Percentiles rank a stretch among this genome's conserved stretches.
These are phyloP conservation scores for Pythium aphanidermatum DNA, from an alignment of 352 stramenopile species.

Conservation along the genomic window DNA sequence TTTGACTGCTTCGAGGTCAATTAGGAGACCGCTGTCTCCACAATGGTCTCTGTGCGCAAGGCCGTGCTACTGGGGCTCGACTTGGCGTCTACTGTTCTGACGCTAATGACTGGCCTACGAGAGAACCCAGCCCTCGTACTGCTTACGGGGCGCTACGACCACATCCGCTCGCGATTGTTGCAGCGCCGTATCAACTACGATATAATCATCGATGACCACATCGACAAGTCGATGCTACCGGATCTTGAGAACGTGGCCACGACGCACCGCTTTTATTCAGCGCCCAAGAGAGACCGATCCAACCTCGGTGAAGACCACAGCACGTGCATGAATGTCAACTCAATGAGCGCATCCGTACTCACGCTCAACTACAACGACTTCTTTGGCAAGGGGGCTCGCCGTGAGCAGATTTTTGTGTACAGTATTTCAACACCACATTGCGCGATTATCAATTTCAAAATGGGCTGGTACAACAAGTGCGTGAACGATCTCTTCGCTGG, in stretches of 20 bases:
- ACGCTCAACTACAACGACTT: slow-evolving; percentile 29
- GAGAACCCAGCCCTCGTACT: slow-evolving; percentile 19
- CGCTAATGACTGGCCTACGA: slow-evolving; percentile 17
- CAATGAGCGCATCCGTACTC: slow-evolving; percentile 21
- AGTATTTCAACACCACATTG: slow-evolving; percentile 29
- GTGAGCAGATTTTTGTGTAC: slow-evolving; percentile 22
- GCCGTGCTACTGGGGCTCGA: slow-evolving; percentile 15
- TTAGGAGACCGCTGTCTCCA: too few relatives aligned
- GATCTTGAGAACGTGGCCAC: slow-evolving; percentile 27
- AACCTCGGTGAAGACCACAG: slow-evolving; percentile 26
- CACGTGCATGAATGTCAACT: slow-evolving; percentile 27
- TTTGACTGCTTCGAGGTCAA: background rate
- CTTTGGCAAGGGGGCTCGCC: slow-evolving; percentile 20
- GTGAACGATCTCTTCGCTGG: background rate
- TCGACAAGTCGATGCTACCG: slow-evolving; percentile 23
- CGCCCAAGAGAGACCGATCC: slow-evolving; percentile 6
- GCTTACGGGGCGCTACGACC: slow-evolving; percentile 45
- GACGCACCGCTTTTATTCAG: slow-evolving; percentile 22
- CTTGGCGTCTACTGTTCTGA: slow-evolving; percentile 15
- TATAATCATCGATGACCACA: slow-evolving; percentile 25
- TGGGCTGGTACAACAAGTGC: slow-evolving; percentile 5
- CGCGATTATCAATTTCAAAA: slow-evolving; percentile 14
- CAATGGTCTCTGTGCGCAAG: slow-evolving; percentile 2
- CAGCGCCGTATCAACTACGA: slow-evolving; percentile 38
- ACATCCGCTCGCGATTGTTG: slow-evolving; percentile 30